Percentiles rank a stretch among this genome's conserved stretches.
phyloP scores from a whole-genome alignment of 129 eudicot genomes.

The Daucus carota region DNA sequence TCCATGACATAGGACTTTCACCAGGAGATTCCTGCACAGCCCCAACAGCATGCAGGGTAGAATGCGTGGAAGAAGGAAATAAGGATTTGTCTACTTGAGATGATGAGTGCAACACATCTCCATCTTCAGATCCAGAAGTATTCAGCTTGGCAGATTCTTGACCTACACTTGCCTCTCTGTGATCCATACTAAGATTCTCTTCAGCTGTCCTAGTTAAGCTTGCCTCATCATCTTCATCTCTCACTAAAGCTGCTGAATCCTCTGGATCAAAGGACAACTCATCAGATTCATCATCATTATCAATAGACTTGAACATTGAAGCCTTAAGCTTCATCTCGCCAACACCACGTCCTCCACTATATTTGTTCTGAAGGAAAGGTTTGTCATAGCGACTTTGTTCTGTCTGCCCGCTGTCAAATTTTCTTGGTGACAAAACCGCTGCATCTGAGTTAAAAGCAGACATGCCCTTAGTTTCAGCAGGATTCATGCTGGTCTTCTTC shows the following conservation, averaged over 20 bases:
- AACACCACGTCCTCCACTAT: conserved; percentile 39
- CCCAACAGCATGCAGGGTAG: conserved; percentile 27
- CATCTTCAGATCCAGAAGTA: conserved; percentile 61
- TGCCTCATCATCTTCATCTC: conserved; percentile 53
- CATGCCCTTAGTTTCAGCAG: conserved; percentile 29
- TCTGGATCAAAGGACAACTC: conserved; percentile 36
- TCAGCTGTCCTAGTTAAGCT: conserved; percentile 27
- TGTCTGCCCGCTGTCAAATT: conserved; percentile 34
- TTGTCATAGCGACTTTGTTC: conserved; percentile 17
- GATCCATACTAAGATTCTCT: conserved; percentile 27
- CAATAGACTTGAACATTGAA: conserved; percentile 24
- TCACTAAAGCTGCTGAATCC: conserved; percentile 19
- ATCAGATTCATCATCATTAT: conserved; percentile 35
- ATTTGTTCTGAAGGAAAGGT: conserved; percentile 49
- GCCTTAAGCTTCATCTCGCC: conserved; percentile 34
- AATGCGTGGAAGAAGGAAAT: conserved; percentile 32
- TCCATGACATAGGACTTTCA: conserved; percentile 82
- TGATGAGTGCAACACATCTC: conserved; percentile 34
- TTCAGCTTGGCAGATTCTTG: conserved; percentile 43
- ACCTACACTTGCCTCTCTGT: conserved; percentile 36
- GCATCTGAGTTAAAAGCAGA: conserved; percentile 34
- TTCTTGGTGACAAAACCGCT: conserved; percentile 28
- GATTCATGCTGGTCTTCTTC: conserved; percentile 43
- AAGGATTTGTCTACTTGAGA: conserved; percentile 35
- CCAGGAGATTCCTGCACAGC: conserved; percentile 62